Conservation (phyloP, 305 asterid genomes). For the Fraxinus xanthoxyloides region DNA sequence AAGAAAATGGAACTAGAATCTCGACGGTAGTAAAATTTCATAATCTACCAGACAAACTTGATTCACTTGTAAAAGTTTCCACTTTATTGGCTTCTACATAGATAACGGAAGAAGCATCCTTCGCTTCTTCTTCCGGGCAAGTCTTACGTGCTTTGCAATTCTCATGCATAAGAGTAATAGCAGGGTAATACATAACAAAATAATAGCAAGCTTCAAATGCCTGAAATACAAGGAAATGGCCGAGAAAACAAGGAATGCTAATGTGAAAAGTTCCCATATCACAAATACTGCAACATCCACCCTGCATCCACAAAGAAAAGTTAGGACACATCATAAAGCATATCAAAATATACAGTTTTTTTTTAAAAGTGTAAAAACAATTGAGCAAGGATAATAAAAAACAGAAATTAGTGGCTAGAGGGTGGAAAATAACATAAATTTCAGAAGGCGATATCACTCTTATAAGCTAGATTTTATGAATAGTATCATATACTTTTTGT, state of each 20-base stretch:
- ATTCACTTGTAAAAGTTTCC: conserved; percentile 6
- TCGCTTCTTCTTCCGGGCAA: conserved; percentile 76
- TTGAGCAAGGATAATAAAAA: not conserved
- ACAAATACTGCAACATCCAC: conserved; percentile 80
- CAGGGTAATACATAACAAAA: conserved; percentile 52
- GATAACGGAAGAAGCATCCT: conserved; percentile 97
- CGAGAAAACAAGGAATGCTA: conserved; percentile 75
- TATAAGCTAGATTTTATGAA: not conserved
- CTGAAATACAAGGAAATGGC: conserved; percentile 73
- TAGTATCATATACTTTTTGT: too few species aligned
- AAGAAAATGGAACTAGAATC: not conserved
- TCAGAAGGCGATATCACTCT: not conserved
- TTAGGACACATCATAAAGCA: not conserved
- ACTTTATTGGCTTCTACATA: conserved; percentile 44
- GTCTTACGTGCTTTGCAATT: conserved; percentile 68
- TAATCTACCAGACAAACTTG: not conserved
- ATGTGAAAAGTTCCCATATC: conserved; percentile 82
- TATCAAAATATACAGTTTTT: not conserved
- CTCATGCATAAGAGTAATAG: conserved; percentile 69
- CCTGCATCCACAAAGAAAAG: conserved; percentile 45
- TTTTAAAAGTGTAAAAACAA: not conserved
- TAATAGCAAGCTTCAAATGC: conserved; percentile 61
- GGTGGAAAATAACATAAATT: not conserved
- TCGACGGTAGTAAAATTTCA: conserved; percentile 23
- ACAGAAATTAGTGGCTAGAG: not conserved